Evolutionary conservation across 2,329 filamentous ascomycete genomes (phyloP).

Genomic region (Chaetothyriales sp.): DNA sequence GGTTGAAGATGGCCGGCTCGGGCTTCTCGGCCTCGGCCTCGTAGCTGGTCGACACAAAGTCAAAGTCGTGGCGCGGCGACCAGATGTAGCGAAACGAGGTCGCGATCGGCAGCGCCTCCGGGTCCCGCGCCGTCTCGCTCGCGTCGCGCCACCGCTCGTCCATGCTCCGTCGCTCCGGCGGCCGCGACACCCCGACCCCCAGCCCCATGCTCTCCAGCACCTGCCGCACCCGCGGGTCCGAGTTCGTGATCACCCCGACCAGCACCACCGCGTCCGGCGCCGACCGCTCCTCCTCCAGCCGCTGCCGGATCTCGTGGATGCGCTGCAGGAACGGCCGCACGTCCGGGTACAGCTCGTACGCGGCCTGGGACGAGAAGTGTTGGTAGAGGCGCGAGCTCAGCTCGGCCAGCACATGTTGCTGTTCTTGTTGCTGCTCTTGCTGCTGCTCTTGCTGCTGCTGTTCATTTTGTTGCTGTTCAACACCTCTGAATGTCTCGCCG

Average conservation of each 20-base stretch:
- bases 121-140: neutral
- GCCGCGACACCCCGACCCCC: conserved; percentile 20
- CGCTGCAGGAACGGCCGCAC: conserved; percentile 24
- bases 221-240: conserved; percentile 29
- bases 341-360: conserved; percentile 28
- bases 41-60: conserved; percentile 33
- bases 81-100: conserved; percentile 5
- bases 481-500: conserved; percentile 22
- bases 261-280: conserved; percentile 19
- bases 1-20: conserved; percentile 25
- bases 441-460: neutral
- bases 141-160: neutral
- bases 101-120: neutral
- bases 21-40: conserved; percentile 33
- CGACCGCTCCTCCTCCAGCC: neutral
- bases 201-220: conserved; percentile 28
- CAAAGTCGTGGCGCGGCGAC: conserved; percentile 22
- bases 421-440: conserved; percentile 6
- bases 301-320: conserved; percentile 18
- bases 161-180: conserved; percentile 20
- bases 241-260: conserved; percentile 31
- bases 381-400: conserved; percentile 24
- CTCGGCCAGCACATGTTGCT: conserved; percentile 20
- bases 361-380: conserved; percentile 26
- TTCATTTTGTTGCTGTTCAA: conserved; percentile 1